Evolutionary conservation across 1,139 yeast genomes (phyloP).

Genomic region (Wickerhamiella infanticola): DNA sequence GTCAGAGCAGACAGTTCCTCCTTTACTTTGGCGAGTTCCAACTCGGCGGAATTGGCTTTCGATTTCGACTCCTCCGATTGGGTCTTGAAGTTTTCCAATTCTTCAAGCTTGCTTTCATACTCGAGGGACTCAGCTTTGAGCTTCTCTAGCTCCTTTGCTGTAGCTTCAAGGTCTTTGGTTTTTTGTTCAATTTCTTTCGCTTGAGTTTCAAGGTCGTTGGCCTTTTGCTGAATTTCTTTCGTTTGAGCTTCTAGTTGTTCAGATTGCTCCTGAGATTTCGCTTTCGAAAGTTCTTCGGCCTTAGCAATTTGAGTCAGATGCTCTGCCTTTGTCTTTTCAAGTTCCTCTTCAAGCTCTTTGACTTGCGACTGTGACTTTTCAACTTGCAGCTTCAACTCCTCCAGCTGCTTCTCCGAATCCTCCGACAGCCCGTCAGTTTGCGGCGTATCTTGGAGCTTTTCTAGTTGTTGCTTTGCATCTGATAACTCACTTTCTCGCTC

Average conservation of each 20-base stretch:
- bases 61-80: constrained; percentile 6
- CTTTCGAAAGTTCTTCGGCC: not conserved
- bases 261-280: not conserved
- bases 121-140: no score
- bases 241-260: constrained; percentile 9
- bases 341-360: no score
- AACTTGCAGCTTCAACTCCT: no score
- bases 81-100: no score
- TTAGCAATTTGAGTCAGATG: no score
- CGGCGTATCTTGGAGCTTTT: no score
- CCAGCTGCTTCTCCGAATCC: no score
- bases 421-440: no score
- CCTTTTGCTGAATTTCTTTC: constrained; percentile 3
- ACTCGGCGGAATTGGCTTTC: constrained; percentile 17
- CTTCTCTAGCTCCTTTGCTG: constrained; percentile 10
- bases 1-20: constrained; percentile 1
- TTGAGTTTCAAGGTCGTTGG: not conserved
- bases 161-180: constrained; percentile 17
- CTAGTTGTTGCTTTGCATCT: no score
- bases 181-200: constrained; percentile 6
- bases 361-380: no score
- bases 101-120: no score
- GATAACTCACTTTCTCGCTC: not conserved
- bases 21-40: constrained; percentile 7
- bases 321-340: no score